Conservation (phyloP, 2,329 filamentous ascomycete genomes). For the Aspergillus sp. region DNA sequence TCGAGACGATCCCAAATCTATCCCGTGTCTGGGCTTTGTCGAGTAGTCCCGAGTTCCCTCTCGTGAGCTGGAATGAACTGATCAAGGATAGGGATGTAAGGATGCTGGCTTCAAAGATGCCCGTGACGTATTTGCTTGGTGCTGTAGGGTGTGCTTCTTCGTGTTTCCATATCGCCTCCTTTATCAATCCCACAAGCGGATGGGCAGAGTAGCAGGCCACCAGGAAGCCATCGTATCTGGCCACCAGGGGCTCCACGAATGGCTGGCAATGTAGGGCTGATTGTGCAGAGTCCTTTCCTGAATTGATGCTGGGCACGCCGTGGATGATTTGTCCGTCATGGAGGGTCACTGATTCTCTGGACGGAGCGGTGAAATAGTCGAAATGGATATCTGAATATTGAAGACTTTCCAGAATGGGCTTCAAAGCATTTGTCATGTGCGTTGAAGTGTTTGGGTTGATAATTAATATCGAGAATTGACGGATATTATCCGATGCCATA, state of each 20-base stretch:
- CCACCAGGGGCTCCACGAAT: slow-evolving; percentile 39
- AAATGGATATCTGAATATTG: slow-evolving; percentile 29
- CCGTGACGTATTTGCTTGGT: slow-evolving; percentile 53
- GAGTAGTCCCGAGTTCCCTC: slow-evolving; percentile 10
- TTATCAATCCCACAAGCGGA: slow-evolving; percentile 59
- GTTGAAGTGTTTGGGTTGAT: slow-evolving; percentile 41
- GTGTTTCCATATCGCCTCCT: slow-evolving; percentile 30
- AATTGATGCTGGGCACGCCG: slow-evolving; percentile 69
- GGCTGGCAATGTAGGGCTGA: slow-evolving; percentile 57
- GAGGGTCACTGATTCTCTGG: slow-evolving; percentile 18
- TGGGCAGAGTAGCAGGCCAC: slow-evolving; percentile 86
- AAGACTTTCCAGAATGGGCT: slow-evolving; percentile 32
- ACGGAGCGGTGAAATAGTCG: slow-evolving; percentile 34
- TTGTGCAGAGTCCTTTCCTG: slow-evolving; percentile 56
- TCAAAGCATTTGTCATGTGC: slow-evolving; percentile 37
- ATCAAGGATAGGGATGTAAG: slow-evolving; percentile 52
- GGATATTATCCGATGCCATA: slow-evolving; percentile 11
- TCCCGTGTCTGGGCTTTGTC: slow-evolving; percentile 33
- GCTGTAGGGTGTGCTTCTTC: slow-evolving; percentile 12
- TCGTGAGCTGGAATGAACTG: slow-evolving; percentile 29
- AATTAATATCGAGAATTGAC: slow-evolving; percentile 28
- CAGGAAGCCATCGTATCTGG: slow-evolving; percentile 61
- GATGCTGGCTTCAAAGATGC: slow-evolving; percentile 83
- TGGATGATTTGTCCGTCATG: slow-evolving; percentile 23
- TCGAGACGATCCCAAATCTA: slow-evolving; percentile 79